Evolutionary conservation across 2,329 filamentous ascomycete species (phyloP).

Genomic region (Colletotrichum sidae): DNA sequence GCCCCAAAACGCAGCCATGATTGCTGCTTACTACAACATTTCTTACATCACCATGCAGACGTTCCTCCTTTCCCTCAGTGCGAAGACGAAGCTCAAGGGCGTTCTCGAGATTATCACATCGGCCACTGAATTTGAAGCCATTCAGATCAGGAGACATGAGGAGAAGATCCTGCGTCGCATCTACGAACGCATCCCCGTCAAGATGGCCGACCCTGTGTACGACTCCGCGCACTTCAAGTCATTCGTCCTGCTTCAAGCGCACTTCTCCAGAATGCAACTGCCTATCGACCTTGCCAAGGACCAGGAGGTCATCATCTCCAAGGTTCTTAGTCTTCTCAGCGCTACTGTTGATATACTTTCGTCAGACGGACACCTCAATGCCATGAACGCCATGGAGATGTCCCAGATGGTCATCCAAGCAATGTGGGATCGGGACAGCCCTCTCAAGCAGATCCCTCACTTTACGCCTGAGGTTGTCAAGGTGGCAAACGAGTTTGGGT

Average conservation of each 20-base stretch:
- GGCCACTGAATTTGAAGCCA: conserved; percentile 94
- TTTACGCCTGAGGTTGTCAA: conserved; percentile 87
- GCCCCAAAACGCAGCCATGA: conserved; percentile 96
- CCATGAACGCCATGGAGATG: conserved; percentile 99
- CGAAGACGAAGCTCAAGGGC: conserved; percentile 93
- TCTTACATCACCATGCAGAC: conserved; percentile 99
- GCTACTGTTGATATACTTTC: conserved; percentile 95
- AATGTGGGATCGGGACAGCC: conserved; percentile 98
- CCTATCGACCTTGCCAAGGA: conserved; percentile 96
- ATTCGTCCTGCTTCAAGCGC: conserved; percentile 95
- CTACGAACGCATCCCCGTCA: conserved; percentile 94
- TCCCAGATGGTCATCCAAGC: conserved; percentile 99
- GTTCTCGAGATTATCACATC: conserved; percentile 97
- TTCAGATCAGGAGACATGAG: conserved; percentile 94
- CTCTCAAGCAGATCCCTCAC: conserved; percentile 97
- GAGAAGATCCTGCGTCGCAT: conserved; percentile 88
- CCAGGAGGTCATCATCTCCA: conserved; percentile 87
- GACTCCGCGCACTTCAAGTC: conserved; percentile 99
- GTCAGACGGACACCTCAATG: conserved; percentile 95
- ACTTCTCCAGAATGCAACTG: conserved; percentile 97
- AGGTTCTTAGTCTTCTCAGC: conserved; percentile 87
- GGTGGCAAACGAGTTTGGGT: conserved; percentile 82
- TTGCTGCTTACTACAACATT: conserved; percentile 98
- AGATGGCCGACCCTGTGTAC: conserved; percentile 87
- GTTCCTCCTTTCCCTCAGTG: conserved; percentile 89